Percentiles rank a stretch among this genome's conserved stretches.
Evolutionary conservation across 1,284 basidiomycete genomes (phyloP).

Genomic region (Cutaneotrichosporon cyanovorans): DNA sequence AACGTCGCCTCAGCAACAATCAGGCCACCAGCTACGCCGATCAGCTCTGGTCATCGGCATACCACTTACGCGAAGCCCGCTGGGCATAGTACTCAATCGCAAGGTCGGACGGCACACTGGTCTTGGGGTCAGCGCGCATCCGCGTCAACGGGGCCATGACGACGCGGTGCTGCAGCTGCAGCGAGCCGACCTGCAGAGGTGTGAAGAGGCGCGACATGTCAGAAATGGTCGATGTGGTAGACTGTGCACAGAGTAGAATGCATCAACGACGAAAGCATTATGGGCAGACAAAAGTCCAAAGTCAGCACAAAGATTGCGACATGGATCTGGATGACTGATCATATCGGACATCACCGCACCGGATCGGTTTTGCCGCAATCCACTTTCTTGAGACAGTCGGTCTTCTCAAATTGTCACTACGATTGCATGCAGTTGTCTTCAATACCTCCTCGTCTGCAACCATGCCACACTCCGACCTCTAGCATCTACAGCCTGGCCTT

Average conservation of each 20-base stretch:
- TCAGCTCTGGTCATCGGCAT: not conserved
- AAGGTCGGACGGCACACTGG: slow-evolving; percentile 25
- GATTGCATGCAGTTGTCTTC: not conserved
- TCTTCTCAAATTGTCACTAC: no score
- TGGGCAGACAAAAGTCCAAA: no score
- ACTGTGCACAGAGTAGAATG: no score
- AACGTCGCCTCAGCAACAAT: slow-evolving; percentile 40
- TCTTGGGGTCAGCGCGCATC: slow-evolving; percentile 18
- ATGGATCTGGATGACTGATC: no score
- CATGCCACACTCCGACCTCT: no score
- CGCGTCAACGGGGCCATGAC: slow-evolving; percentile 43
- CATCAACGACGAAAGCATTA: no score
- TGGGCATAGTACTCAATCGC: slow-evolving; percentile 41
- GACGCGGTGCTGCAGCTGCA: slow-evolving; percentile 36
- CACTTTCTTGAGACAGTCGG: no score
- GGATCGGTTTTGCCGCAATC: no score
- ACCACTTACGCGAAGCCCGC: slow-evolving; percentile 26
- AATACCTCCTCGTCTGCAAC: no score
- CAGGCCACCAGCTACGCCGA: slow-evolving; percentile 27
- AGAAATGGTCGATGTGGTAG: no score
- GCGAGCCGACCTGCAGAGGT: slow-evolving; percentile 24
- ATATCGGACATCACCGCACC: no score
- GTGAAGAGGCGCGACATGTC: not conserved
- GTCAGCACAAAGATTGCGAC: no score
- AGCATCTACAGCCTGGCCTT: slow-evolving; percentile 2